Base-by-base conservation (phyloP, 1,284 basidiomycete species). In the Cryptococcus hybrid region DNA sequence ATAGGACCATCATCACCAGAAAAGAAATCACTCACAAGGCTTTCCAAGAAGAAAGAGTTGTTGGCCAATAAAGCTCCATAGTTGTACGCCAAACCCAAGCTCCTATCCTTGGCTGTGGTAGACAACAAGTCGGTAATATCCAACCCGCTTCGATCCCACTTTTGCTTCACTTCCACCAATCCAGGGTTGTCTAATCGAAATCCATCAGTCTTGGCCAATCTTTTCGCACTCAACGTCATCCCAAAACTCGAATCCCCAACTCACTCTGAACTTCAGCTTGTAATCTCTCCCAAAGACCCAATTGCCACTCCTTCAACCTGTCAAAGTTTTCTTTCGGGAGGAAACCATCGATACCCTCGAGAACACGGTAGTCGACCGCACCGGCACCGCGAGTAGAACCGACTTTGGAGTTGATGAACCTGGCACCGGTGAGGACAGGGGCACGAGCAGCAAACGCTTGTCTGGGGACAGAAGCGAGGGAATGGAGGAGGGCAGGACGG, bases 51-150 rank as follows among this genome's bases (percentile, higher is more conserved):
- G 83, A 92, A 99, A 69, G 86, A 87, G 77, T 97, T 98, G 81
- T 99, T 99, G 62, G 97, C 81, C 9, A 95, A 91, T 53, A 92
- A 84, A 61, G 88, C 89, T 2, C 93, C 92, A 70, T 94, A 92
- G 79, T 92, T 96, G 80, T 94, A 98, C 40, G 86, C 86, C 49
- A 94, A 79, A 3, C 86, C 83, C 60, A 85, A 80, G 40, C 83
- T 80, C 44, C 84, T 84, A 54, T 86, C 82, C 37, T 68, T 58
- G 1, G 92, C 85, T 4, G 89, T 84, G 42, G 94, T 84, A 13
- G 89, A 88, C 66, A 96, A 56, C 15, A 78, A 64, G 50, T 72
- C 67, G 51, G 69, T 69, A 57, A 77, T 73, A 60, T 75, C 73
- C 35, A 76, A 58, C 30, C 66, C 66, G 50, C 62, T 62, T 55